Evolutionary conservation across 805 yeast genomes (phyloP).

Genomic region (Metschnikowia colocasiae): DNA sequence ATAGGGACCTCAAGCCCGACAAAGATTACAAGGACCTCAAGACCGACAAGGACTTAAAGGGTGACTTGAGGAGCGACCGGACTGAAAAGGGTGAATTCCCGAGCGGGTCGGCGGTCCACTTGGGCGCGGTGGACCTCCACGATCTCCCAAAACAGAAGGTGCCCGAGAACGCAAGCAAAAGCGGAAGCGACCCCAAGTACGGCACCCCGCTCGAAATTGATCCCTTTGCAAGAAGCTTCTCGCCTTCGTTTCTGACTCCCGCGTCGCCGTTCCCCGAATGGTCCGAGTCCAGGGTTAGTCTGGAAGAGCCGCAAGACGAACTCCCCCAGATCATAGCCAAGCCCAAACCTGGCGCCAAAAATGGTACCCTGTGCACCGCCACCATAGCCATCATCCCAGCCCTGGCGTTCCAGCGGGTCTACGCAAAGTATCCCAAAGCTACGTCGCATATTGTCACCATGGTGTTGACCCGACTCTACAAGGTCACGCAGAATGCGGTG

Average conservation of each 20-base stretch:
- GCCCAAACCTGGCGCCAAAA: slow-evolving; percentile 41
- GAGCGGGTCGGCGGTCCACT: too few species aligned
- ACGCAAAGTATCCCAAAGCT: slow-evolving; percentile 75
- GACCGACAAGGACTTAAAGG: too few species aligned
- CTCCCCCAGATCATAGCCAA: slow-evolving; percentile 58
- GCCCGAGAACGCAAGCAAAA: not conserved
- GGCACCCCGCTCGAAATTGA: not conserved
- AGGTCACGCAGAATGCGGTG: slow-evolving; percentile 89
- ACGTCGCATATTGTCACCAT: slow-evolving; percentile 93
- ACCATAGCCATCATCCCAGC: slow-evolving; percentile 92
- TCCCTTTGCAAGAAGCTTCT: not conserved
- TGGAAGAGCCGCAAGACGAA: not conserved
- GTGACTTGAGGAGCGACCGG: too few species aligned
- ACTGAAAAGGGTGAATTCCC: too few species aligned
- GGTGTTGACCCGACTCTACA: slow-evolving; percentile 77
- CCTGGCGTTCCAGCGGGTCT: slow-evolving; percentile 70
- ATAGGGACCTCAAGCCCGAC: too few species aligned
- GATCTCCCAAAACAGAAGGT: not conserved
- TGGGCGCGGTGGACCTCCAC: too few species aligned
- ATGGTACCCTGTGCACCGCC: slow-evolving; percentile 34
- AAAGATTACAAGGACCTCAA: too few species aligned
- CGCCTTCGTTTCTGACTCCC: not conserved
- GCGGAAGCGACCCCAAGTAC: not conserved
- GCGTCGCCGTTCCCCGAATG: not conserved
- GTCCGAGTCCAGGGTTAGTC: not conserved